A percentile compares a stretch with the other conserved stretches of the same genome.
Evolutionary conservation across 768 basidiomycete genomes (phyloP).

Genomic region (Phaeotremella skinneri): DNA sequence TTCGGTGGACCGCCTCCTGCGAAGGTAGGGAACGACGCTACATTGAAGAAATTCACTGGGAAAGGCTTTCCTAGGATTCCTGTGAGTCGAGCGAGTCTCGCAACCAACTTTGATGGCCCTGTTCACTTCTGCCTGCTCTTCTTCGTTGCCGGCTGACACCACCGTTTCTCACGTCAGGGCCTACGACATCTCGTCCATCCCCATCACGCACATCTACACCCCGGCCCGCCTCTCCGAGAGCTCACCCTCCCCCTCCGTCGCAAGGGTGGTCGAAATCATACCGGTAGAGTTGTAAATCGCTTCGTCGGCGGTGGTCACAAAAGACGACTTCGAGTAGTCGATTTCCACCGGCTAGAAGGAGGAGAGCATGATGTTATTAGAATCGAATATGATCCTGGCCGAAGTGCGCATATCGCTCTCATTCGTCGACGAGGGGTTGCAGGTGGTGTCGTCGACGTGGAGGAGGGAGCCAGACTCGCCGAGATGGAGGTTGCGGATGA

Average conservation of each 20-base stretch:
- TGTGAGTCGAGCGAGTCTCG: slow-evolving; percentile 23
- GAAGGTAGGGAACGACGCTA: slow-evolving; percentile 24
- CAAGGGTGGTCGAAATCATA: slow-evolving; percentile 79
- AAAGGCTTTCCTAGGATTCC: slow-evolving; percentile 48
- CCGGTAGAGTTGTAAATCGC: slow-evolving; percentile 82
- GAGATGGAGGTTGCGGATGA: slow-evolving; percentile 20
- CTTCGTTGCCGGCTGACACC: background rate
- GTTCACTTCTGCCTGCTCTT: background rate
- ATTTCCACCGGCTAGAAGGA: slow-evolving; percentile 73
- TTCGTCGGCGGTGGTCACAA: slow-evolving; percentile 88
- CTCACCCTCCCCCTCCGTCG: slow-evolving; percentile 79
- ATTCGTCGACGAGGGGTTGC: slow-evolving; percentile 61
- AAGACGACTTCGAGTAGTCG: slow-evolving; percentile 77
- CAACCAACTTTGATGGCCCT: background rate
- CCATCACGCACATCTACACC: slow-evolving; percentile 74
- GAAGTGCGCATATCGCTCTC: slow-evolving; percentile 91
- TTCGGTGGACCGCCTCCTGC: slow-evolving; percentile 25
- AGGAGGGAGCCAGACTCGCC: slow-evolving; percentile 26
- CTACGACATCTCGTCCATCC: slow-evolving; percentile 84
- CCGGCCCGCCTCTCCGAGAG: slow-evolving; percentile 75
- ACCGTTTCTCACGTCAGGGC: slow-evolving; percentile 44
- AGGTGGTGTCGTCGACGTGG: slow-evolving; percentile 54
- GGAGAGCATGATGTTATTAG: slow-evolving; percentile 86
- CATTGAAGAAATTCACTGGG: slow-evolving; percentile 44
- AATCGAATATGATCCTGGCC: slow-evolving; percentile 94